Conservation (phyloP, 2,329 filamentous ascomycete genomes). For the Blastomyces emzantsi region DNA sequence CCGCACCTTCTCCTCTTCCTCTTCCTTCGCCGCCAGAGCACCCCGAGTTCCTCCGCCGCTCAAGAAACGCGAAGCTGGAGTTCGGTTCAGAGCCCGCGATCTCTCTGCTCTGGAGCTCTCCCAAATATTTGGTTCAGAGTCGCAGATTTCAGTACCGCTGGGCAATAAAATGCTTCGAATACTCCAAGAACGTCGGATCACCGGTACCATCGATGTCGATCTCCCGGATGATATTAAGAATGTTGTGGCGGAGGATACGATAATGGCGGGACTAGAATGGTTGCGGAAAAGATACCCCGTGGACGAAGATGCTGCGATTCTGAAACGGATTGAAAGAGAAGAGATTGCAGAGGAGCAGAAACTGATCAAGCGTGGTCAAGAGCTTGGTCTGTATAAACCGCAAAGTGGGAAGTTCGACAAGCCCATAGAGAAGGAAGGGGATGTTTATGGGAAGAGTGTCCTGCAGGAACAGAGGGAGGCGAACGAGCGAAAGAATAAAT, state of each 20-base stretch:
- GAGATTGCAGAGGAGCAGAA: conserved; percentile 31
- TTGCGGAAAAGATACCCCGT: conserved; percentile 35
- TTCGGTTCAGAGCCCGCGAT: conserved; percentile 23
- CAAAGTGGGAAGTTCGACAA: conserved; percentile 38
- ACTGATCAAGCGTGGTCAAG: conserved; percentile 30
- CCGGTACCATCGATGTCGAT: conserved; percentile 39
- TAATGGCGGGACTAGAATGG: conserved; percentile 34
- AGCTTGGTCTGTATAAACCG: conserved; percentile 35
- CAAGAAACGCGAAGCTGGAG: conserved; percentile 22
- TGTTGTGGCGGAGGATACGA: conserved; percentile 25
- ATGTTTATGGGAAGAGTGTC: conserved; percentile 36
- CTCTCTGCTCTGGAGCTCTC: conserved; percentile 21
- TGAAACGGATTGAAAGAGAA: conserved; percentile 36
- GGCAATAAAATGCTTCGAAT: conserved; percentile 33
- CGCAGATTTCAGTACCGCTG: conserved; percentile 23
- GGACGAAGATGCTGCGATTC: conserved; percentile 42
- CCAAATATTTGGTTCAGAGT: conserved; percentile 28
- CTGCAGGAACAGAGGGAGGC: conserved; percentile 31
- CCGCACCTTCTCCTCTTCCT: conserved; percentile 1
- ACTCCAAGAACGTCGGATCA: conserved; percentile 36
- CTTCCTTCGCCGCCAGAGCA: conserved; percentile 2
- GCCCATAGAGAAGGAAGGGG: conserved; percentile 33
- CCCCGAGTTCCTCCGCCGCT: conserved; percentile 4
- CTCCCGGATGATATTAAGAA: conserved; percentile 33
- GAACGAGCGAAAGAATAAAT: conserved; percentile 33